A percentile compares a stretch with the other conserved stretches of the same genome.
phyloP scores from a whole-genome alignment of 345 rosid genomes.

The Lepidium africanum region DNA sequence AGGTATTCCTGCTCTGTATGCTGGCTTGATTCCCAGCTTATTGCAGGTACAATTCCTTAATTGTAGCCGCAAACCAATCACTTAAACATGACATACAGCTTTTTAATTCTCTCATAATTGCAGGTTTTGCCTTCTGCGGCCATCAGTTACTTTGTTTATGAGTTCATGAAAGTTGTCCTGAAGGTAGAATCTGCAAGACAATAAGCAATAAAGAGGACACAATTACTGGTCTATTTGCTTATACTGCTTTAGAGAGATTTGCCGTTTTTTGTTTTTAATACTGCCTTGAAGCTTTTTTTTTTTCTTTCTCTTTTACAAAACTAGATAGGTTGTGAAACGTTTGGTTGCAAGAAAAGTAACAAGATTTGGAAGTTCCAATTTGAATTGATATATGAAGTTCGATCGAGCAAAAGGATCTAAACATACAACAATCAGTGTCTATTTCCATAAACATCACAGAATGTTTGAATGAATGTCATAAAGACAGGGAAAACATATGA shows the following conservation, averaged over 20 bases:
- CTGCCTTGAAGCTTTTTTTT: not conserved
- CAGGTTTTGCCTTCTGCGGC: conserved; percentile 92
- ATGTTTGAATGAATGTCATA: conserved; percentile 38
- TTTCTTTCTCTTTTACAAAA: not conserved
- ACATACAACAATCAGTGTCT: conserved; percentile 25
- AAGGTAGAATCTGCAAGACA: conserved; percentile 48
- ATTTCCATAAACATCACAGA: conserved; percentile 66
- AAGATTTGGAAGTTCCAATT: conserved; percentile 37
- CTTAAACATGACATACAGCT: not conserved
- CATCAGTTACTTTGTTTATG: conserved; percentile 73
- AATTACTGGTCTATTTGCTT: conserved; percentile 1
- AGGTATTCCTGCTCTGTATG: conserved; percentile 63
- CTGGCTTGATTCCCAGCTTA: conserved; percentile 68
- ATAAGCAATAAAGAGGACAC: not conserved
- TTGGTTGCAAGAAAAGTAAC: conserved; percentile 4
- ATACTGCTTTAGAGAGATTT: not conserved
- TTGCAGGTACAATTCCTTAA: conserved; percentile 39
- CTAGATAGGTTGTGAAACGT: not conserved
- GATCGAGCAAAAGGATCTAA: conserved; percentile 24
- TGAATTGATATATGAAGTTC: conserved; percentile 15
- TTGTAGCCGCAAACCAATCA: not conserved
- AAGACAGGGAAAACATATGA: conserved; percentile 35
- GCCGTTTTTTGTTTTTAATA: not conserved
- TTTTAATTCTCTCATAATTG: conserved; percentile 13
- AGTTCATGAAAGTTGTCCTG: conserved; percentile 78